Evolutionary conservation across 2,329 filamentous ascomycete genomes (phyloP).

Genomic region (Claviceps sp.): DNA sequence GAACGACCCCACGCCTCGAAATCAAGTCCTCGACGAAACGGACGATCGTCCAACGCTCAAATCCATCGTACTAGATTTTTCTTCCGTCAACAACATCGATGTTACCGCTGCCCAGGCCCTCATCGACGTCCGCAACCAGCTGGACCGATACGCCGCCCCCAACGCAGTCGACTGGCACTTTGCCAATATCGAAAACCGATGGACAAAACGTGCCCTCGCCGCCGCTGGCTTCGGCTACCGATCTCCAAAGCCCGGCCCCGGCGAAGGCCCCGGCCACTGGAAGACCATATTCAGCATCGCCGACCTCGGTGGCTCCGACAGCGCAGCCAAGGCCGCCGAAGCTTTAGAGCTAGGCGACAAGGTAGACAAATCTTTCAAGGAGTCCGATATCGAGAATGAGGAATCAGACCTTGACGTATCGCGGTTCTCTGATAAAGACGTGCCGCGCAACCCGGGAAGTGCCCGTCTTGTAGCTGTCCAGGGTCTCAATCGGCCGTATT

Average conservation of each 20-base stretch:
- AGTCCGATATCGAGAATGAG: constrained; percentile 17
- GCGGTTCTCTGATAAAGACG: constrained; percentile 15
- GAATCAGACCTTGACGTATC: constrained; percentile 11
- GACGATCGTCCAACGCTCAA: constrained; percentile 35
- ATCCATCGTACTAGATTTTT: constrained; percentile 43
- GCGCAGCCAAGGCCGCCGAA: constrained; percentile 30
- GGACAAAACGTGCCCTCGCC: constrained; percentile 42
- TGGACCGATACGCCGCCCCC: constrained; percentile 36
- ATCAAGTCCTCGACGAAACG: constrained; percentile 16
- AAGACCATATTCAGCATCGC: constrained; percentile 90
- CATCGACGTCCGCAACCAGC: constrained; percentile 38
- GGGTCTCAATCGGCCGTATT: constrained; percentile 36
- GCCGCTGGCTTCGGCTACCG: constrained; percentile 39
- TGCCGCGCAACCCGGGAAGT: constrained; percentile 15
- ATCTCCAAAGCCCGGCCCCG: constrained; percentile 15
- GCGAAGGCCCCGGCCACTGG: constrained; percentile 17
- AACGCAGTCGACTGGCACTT: constrained; percentile 36
- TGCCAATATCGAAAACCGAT: constrained; percentile 38
- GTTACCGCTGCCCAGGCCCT: constrained; percentile 41
- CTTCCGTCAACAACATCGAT: constrained; percentile 41
- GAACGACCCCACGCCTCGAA: constrained; percentile 37
- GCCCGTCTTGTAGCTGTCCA: constrained; percentile 25
- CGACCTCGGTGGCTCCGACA: constrained; percentile 61
- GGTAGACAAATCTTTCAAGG: constrained; percentile 11
- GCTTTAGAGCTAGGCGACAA: constrained; percentile 50